Evolutionary conservation across 495 filamentous ascomycete genomes (phyloP), one percentile per base, ranked within the genome.

Genomic region (Daldinia vernicosa): DNA sequence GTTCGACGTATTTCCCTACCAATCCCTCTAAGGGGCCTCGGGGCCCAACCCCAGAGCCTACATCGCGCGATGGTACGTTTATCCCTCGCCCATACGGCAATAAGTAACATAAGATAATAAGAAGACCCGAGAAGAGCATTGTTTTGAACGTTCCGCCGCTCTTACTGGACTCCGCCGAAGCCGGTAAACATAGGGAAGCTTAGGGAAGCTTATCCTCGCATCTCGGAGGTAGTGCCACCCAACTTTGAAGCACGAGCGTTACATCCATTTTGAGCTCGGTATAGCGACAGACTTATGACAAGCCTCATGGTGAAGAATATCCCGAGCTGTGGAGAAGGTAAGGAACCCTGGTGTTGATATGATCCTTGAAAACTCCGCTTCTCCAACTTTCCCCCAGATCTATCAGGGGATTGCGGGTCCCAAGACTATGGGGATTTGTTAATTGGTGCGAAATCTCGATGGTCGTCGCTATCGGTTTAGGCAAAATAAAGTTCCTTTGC

Each of bases 331-430:
- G 43, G 43, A 24, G 55, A 58, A n/a, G 17, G 12, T 12, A 55
- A 32, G n/a, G 14, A 53, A 54, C 24, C 9, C 57, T 54, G 26
- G 35, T 33, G 58, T 67, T 30, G 26, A 37, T 1, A 27, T 43
- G 26, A 47, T 67, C 56, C 57, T 67, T 43, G n/a, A 67, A 4
- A 33, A 33, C 54, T 67, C 56, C 56, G 65, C 65, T 67, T 67
- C 57, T 37, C 57, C 65, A 55, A 67, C 47, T 56, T 45, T 61
- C 39, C 57, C 66, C 67, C 35, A 63, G 60, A 54, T 63, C 55
- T 52, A 17, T 22, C 37, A 9, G 19, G 43, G 43, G 43, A 47
- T 47, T 47, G 43, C 19, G 43, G 43, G 43, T 47, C 43, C 4
- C 0, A 47, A 47, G 43, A 47, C 9, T 14, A 47, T 47, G 11